Evolutionary conservation across 495 filamentous ascomycete genomes (phyloP).

Genomic region (Astrothelium subdiscretum): DNA sequence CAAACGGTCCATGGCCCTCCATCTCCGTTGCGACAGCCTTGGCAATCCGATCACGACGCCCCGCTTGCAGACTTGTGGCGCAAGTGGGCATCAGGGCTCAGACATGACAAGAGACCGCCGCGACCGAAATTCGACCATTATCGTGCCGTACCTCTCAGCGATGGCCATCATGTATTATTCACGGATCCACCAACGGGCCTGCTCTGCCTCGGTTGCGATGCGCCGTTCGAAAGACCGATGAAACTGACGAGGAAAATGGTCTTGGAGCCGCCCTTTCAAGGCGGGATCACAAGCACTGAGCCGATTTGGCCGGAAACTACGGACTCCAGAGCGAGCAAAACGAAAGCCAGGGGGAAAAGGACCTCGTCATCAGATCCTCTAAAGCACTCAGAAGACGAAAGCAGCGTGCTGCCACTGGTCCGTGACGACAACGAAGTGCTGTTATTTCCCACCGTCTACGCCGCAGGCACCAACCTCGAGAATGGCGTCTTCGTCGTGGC

Average conservation of each 20-base stretch:
- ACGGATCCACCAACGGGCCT: constrained; percentile 48
- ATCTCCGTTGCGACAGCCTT: neutral
- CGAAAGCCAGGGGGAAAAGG: neutral
- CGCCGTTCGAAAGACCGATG: constrained; percentile 44
- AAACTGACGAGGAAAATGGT: constrained; percentile 40
- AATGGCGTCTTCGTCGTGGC: constrained; percentile 55
- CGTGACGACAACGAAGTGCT: neutral
- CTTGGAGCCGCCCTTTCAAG: constrained; percentile 28
- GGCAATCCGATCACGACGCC: neutral
- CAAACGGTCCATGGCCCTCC: neutral
- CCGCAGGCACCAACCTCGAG: constrained; percentile 45
- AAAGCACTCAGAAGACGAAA: constrained; percentile 23
- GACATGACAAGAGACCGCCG: neutral
- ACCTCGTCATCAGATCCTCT: neutral
- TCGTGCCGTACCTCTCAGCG: constrained; percentile 55
- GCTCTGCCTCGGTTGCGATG: constrained; percentile 57
- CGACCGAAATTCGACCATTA: constrained; percentile 45
- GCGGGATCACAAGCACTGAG: neutral
- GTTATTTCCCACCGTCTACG: constrained; percentile 35
- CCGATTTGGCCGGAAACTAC: neutral
- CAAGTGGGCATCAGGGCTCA: neutral
- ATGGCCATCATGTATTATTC: constrained; percentile 60
- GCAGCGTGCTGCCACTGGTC: neutral
- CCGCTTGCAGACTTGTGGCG: constrained; percentile 1
- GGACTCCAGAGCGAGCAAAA: neutral